Evolutionary conservation across 257 asterid genomes (phyloP), one percentile per base, ranked within the genome.

Genomic region (Scutellaria barbata): DNA sequence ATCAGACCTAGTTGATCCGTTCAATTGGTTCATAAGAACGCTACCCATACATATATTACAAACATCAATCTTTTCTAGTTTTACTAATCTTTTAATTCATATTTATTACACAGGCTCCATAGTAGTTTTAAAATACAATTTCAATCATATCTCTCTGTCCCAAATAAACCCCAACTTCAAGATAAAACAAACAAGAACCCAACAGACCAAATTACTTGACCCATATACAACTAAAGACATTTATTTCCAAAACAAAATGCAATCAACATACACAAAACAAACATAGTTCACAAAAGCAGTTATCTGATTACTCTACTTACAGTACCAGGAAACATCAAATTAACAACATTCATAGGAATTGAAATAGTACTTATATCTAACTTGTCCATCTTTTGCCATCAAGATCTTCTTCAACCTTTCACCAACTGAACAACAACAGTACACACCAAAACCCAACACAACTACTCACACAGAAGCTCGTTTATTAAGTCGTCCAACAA

Each of bases 401-500:
- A 16, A 66, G 30, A 13, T 63, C 25, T 30, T 54, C 64, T 47
- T 43, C 68, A 41, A 64, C 56, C 60, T 46, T 60, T 12, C 13
- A 68, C 60, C 43, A 57, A 56, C 42, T 1, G 25, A 22, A 22
- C 25, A 22, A 22, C 25, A 22, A 22, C 25, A 22, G 25, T 22
- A 1, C 25, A 22, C 25, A 22, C 25, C 25, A 22, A 22, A 22
- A 22, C 5, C 76, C 46, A 33, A 75, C 33, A 35, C 61, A 51
- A 63, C 37, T 41, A 35, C 41, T 76, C 63, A 64, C 67, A 78
- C n/a, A 82, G 37, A 54, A 76, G 16, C 76, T 84, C 79, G 22
- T 5, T 17, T 20, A 80, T 42, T 69, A 82, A 61, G 25, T 79
- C 82, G 62, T 66, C 79, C 6, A 82, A 66, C 77, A 82, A 43